Percentiles rank a stretch among this genome's conserved stretches.
Evolutionary conservation across 768 basidiomycete genomes (phyloP).

Genomic region (Leccinum uliginosum): DNA sequence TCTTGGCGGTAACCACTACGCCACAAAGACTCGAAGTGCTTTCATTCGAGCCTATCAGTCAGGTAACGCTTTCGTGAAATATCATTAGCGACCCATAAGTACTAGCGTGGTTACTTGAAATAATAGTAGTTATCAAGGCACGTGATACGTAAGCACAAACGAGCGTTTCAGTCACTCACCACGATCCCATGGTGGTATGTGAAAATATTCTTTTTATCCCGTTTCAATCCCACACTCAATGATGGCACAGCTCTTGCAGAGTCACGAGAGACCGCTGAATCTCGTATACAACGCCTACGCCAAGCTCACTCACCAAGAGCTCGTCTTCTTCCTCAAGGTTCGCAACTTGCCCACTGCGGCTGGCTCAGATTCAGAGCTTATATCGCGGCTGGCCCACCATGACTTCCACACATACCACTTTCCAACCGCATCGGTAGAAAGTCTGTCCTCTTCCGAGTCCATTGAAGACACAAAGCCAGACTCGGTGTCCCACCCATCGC

Average conservation of each 20-base stretch:
- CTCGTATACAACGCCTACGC: constrained; percentile 67
- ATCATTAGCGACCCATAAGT: too few species aligned
- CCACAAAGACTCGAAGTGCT: not conserved
- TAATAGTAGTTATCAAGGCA: not conserved
- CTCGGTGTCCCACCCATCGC: constrained; percentile 30
- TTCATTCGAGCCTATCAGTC: too few species aligned
- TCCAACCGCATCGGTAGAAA: constrained; percentile 28
- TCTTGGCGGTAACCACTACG: not conserved
- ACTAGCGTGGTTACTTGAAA: too few species aligned
- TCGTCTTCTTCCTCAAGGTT: constrained; percentile 70
- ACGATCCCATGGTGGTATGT: constrained; percentile 39
- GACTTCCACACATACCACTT: constrained; percentile 74
- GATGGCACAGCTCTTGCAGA: constrained; percentile 8
- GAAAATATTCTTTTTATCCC: not conserved
- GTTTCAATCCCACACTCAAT: constrained; percentile 20
- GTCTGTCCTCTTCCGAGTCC: constrained; percentile 23
- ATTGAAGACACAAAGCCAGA: constrained; percentile 19
- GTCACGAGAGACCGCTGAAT: constrained; percentile 27
- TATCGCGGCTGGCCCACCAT: constrained; percentile 66
- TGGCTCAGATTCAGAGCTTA: constrained; percentile 62
- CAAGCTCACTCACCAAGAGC: constrained; percentile 61
- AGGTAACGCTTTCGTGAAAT: not conserved
- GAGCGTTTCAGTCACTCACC: constrained; percentile 6
- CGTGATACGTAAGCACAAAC: not conserved
- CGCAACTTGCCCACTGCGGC: constrained; percentile 58